Evolutionary conservation across 2,329 filamentous ascomycete species (phyloP).

Genomic region (Mariannaea elegans): DNA sequence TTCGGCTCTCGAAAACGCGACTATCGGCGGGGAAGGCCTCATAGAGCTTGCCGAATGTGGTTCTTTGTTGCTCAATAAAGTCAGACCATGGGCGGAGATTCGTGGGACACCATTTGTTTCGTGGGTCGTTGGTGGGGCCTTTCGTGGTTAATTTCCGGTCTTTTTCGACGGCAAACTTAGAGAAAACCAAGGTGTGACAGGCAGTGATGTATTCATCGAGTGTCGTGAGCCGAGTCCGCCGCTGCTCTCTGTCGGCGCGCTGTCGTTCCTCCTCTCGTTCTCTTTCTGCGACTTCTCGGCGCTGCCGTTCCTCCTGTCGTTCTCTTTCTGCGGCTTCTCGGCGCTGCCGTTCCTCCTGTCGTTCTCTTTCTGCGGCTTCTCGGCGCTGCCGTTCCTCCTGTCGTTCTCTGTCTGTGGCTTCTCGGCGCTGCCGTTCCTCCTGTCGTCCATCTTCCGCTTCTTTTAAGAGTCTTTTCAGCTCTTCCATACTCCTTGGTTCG

Average conservation of each 20-base stretch:
- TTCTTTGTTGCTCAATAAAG: slow-evolving; percentile 40
- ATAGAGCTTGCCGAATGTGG: slow-evolving; percentile 35
- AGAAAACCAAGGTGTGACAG: slow-evolving; percentile 40
- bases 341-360: slow-evolving; percentile 15
- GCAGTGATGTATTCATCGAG: slow-evolving; percentile 44
- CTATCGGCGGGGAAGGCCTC: slow-evolving; percentile 28
- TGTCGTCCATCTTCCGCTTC: too few relatives aligned
- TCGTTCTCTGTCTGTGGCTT: too few relatives aligned
- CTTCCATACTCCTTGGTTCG: slow-evolving; percentile 7
- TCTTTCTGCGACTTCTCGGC: too few relatives aligned
- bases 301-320: slow-evolving; percentile 6
- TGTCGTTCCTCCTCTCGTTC: too few relatives aligned
- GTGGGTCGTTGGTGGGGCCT: slow-evolving; percentile 42
- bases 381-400: too few relatives aligned
- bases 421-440: too few relatives aligned
- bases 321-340: slow-evolving; percentile 15
- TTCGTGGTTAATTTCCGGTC: slow-evolving; percentile 37
- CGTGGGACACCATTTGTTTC: slow-evolving; percentile 11
- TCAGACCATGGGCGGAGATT: slow-evolving; percentile 41
- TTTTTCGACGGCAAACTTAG: slow-evolving; percentile 37
- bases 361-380: too few relatives aligned
- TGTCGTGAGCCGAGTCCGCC: slow-evolving; percentile 38
- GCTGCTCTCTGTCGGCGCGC: slow-evolving; percentile 31
- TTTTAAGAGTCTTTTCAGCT: slow-evolving; percentile 8
- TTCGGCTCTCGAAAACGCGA: slow-evolving; percentile 39